A percentile compares a stretch with the other conserved stretches of the same genome.
These are phyloP conservation scores for Spathaspora sp. DNA, from an alignment of 805 yeast species.

Conservation along the genomic window DNA sequence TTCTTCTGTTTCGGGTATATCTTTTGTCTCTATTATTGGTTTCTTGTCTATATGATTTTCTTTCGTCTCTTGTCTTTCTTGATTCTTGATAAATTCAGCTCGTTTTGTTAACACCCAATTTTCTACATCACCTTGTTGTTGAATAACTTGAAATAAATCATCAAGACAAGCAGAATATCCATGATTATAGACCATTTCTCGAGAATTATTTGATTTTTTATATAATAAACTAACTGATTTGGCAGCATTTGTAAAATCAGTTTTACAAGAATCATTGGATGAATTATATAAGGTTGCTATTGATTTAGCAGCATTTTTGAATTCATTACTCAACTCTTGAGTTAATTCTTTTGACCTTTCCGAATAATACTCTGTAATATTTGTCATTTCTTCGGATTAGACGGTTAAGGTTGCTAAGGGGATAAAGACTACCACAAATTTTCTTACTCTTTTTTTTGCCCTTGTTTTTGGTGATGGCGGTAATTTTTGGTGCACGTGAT, in stretches of 20 bases:
- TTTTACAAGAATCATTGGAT: conserved; percentile 12
- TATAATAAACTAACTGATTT: conserved; percentile 49
- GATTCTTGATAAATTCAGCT: conserved; percentile 30
- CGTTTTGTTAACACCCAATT: conserved; percentile 50
- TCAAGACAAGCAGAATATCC: conserved; percentile 64
- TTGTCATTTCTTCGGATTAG: background rate
- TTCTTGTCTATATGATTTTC: conserved; percentile 1
- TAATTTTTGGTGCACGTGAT: too few relatives aligned
- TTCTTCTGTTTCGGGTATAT: background rate
- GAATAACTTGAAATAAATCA: conserved; percentile 45
- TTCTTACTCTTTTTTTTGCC: too few relatives aligned
- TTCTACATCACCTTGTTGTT: conserved; percentile 44
- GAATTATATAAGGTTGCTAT: conserved; percentile 51
- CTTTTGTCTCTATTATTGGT: background rate
- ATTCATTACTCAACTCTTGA: conserved; percentile 55
- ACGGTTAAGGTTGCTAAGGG: background rate
- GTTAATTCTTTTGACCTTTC: conserved; percentile 30
- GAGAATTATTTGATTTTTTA: conserved; percentile 54
- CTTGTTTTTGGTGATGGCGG: too few relatives aligned
- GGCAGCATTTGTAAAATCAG: conserved; percentile 40
- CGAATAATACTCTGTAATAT: background rate
- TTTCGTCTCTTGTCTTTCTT: conserved; percentile 2
- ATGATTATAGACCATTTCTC: conserved; percentile 42
- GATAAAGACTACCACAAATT: too few relatives aligned
- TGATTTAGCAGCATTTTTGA: conserved; percentile 67